Percentiles rank a stretch among this genome's conserved stretches.
phyloP scores from a whole-genome alignment of 1,139 yeast genomes.

The Geotrichum cucujoidarum region DNA sequence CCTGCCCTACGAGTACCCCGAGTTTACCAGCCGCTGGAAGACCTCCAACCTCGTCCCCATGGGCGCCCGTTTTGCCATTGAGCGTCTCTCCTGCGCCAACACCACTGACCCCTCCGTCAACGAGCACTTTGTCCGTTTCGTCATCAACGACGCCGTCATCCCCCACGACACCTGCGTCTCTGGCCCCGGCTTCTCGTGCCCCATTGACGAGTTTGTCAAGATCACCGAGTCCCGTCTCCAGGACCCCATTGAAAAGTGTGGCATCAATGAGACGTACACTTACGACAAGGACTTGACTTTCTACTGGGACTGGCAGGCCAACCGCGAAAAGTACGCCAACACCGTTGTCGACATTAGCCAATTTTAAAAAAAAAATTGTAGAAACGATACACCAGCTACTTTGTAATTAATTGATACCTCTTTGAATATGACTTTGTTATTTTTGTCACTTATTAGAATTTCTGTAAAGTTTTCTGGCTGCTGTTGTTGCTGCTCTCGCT shows the following conservation, averaged over 20 bases:
- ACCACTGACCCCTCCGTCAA: conserved; percentile 13
- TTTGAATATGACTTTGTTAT: too few relatives aligned
- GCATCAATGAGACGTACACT: background rate
- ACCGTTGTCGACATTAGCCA: background rate
- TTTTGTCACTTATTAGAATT: too few relatives aligned
- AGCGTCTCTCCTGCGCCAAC: conserved; percentile 44
- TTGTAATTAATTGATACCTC: too few relatives aligned
- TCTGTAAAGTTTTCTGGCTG: too few relatives aligned
- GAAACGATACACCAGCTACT: too few relatives aligned
- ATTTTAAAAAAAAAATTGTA: too few relatives aligned
- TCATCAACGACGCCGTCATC: conserved; percentile 57
- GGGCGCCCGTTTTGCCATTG: conserved; percentile 53
- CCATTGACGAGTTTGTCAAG: conserved; percentile 38
- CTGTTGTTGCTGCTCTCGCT: too few relatives aligned
- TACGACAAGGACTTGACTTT: conserved; percentile 13
- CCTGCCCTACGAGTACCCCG: conserved; percentile 37
- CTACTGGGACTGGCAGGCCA: conserved; percentile 19
- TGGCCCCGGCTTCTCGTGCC: conserved; percentile 63
- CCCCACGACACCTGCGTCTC: conserved; percentile 48
- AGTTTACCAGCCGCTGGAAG: conserved; percentile 44
- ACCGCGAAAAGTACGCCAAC: conserved; percentile 8
- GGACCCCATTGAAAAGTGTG: conserved; percentile 8
- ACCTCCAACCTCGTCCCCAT: conserved; percentile 49
- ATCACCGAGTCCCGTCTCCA: conserved; percentile 1
- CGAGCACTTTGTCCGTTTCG: conserved; percentile 45